phyloP scores from a whole-genome alignment of 768 basidiomycete species.

The Tylopilus intermedius region DNA sequence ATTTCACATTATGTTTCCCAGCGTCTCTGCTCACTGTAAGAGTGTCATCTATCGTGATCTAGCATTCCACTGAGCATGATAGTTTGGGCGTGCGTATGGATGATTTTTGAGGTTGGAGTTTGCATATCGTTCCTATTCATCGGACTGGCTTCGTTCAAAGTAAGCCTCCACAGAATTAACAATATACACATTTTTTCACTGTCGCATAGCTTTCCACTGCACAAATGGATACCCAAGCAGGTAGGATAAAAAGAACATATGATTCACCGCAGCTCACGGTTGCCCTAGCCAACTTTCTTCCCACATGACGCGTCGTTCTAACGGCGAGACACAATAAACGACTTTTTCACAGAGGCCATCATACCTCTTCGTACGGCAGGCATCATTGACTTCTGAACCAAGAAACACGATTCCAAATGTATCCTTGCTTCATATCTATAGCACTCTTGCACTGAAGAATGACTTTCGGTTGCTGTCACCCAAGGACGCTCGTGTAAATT shows the following conservation, averaged over 20 bases:
- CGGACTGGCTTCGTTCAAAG: constrained; percentile 82
- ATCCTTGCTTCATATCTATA: constrained; percentile 31
- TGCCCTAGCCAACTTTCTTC: constrained; percentile 52
- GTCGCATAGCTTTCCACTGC: constrained; percentile 33
- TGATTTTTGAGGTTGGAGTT: constrained; percentile 68
- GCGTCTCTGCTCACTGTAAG: constrained; percentile 65
- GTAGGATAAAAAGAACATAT: constrained; percentile 36
- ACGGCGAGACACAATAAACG: constrained; percentile 2
- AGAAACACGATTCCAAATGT: constrained; percentile 21
- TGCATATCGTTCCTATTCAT: constrained; percentile 75
- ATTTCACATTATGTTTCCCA: constrained; percentile 70
- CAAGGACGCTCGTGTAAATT: constrained; percentile 25
- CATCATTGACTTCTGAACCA: constrained; percentile 7
- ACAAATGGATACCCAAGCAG: constrained; percentile 58
- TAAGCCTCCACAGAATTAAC: constrained; percentile 24
- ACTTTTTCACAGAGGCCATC: constrained; percentile 4
- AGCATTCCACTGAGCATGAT: constrained; percentile 4
- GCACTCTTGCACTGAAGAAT: constrained; percentile 23
- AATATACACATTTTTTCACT: constrained; percentile 1
- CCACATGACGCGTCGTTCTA: constrained; percentile 39
- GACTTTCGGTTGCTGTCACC: constrained; percentile 11
- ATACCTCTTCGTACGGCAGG: constrained; percentile 8
- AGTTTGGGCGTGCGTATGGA: constrained; percentile 89
- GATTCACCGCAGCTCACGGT: constrained; percentile 4
- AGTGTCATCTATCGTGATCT: not conserved